phyloP scores from a whole-genome alignment of 306 rosid species.

The Cyamopsis tetragonoloba region DNA sequence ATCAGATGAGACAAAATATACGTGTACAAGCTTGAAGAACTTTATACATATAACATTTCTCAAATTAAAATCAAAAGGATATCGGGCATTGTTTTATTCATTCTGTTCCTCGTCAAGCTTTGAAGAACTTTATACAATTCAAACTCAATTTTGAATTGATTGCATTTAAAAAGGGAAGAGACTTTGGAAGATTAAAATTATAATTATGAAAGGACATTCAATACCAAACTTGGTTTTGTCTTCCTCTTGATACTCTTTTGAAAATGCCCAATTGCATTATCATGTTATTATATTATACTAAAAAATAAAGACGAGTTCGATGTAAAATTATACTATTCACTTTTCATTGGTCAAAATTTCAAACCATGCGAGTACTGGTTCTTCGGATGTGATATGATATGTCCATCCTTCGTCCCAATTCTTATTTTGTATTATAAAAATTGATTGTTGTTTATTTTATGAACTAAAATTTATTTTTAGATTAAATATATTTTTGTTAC shows the following conservation, averaged over 20 bases:
- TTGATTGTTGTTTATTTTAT: too few species aligned
- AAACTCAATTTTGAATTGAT: conserved; percentile 27
- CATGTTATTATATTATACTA: too few species aligned
- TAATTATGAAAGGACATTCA: background rate
- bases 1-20: too few species aligned
- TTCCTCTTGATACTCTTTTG: background rate
- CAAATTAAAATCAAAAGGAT: background rate
- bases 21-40: too few species aligned
- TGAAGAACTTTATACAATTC: conserved; percentile 14
- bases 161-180: background rate
- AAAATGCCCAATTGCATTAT: background rate
- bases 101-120: conserved; percentile 11
- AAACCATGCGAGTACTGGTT: conserved; percentile 34
- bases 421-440: background rate
- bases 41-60: too few species aligned
- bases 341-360: conserved; percentile 31
- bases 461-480: too few species aligned
- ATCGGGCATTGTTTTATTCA: background rate
- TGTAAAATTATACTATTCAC: background rate
- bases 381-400: background rate
- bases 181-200: background rate
- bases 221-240: conserved; percentile 28
- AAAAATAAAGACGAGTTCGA: background rate
- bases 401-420: too few species aligned
- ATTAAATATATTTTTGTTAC: too few species aligned